Conservation (phyloP, 805 yeast genomes). For the Candida yuanshanica region DNA sequence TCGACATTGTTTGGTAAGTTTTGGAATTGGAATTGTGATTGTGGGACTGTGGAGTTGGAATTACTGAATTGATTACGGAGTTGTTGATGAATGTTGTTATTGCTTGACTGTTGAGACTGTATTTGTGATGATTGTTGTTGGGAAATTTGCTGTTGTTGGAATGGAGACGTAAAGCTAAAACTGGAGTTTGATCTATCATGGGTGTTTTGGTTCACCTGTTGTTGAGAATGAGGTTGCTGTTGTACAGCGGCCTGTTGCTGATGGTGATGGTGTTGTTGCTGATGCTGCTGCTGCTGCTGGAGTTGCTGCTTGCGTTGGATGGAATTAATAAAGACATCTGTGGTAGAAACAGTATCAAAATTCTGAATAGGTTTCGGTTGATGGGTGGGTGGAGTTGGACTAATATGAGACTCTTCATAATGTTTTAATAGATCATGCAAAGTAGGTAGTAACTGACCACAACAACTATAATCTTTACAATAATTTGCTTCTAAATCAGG, state of each 20-base stretch:
- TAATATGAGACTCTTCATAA: conserved; percentile 93
- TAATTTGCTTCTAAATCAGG: conserved; percentile 94
- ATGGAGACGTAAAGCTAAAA: conserved; percentile 7
- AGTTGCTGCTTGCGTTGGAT: conserved; percentile 11
- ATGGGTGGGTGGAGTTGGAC: conserved; percentile 47
- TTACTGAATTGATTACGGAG: conserved; percentile 11
- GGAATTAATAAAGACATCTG: conserved; percentile 73
- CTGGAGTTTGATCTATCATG: conserved; percentile 12
- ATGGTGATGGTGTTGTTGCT: conserved; percentile 20
- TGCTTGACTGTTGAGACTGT: conserved; percentile 15
- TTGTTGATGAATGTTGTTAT: conserved; percentile 18
- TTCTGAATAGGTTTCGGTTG: conserved; percentile 48
- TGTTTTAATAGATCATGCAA: conserved; percentile 90
- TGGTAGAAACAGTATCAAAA: conserved; percentile 88
- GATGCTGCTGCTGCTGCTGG: conserved; percentile 15
- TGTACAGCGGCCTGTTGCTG: conserved; percentile 19
- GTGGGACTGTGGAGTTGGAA: background rate
- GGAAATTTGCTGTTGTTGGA: conserved; percentile 10
- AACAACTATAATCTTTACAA: conserved; percentile 94
- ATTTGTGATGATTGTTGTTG: conserved; percentile 8
- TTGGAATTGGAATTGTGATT: conserved; percentile 6
- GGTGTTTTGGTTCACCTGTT: conserved; percentile 6
- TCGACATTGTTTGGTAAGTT: conserved; percentile 3
- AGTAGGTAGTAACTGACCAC: conserved; percentile 89
- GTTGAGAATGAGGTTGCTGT: conserved; percentile 19